Evolutionary conservation across 1,139 yeast genomes (phyloP), one percentile per base, ranked within the genome.

Genomic region (Yarrowia galli): DNA sequence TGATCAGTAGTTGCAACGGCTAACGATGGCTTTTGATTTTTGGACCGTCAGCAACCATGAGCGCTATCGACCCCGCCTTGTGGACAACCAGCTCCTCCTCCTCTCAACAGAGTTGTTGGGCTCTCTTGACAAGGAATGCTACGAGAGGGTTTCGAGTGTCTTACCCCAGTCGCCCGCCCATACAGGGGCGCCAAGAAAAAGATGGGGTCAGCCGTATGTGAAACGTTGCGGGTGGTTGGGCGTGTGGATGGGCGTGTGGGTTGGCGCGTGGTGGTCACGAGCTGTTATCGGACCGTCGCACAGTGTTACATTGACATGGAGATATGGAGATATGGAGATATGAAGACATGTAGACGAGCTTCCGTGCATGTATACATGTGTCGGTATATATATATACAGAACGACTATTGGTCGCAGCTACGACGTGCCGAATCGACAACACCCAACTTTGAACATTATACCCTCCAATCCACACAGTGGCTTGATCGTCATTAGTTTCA

Each of bases 151-250:
- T 35, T 20, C 23, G 45, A 53, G 8, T 53, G 60, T 53, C 60
- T 53, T 23, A 53, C 60, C 16, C 43, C 58, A 51, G 43, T 49
- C 9, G 32, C 32, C 40, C 15, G 35, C 16, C 54, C 35, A 49
- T 25, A 35, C 58, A 51, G 28, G 56, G 45, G 43, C 45, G 45
- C 60, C 60, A 53, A 53, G 58, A 28, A 20, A n/a, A 51, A 35
- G 18, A 36, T 49, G 43, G 58, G 60, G 60, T 53, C 60, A 53
- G 60, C 60, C 60, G 43, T 53, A 36, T 53, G 54, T 48, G 54
- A 18, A 32, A 49, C 56, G 56, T 49, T 49, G 38, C 32, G 32
- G 32, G 8, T 28, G 32, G 28, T 25, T 25, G 28, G 28, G 28
- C 28, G 28, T 25, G 28, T 4, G 53, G 54, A 23, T 25, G 28